Base-by-base conservation (phyloP, 768 basidiomycete genomes). In the Termitomyces sp. region DNA sequence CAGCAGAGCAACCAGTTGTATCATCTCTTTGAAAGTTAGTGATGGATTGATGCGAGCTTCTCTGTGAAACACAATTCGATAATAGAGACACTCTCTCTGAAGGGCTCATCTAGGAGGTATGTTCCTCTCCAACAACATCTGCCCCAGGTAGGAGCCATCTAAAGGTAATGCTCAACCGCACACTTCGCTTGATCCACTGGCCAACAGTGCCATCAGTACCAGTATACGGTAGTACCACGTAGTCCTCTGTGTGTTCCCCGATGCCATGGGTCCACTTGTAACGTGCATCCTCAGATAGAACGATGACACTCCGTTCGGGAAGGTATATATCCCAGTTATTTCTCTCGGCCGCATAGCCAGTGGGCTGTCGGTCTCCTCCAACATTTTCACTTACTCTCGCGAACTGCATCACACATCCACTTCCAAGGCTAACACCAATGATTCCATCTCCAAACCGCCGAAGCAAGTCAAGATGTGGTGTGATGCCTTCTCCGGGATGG, bases 231-330 rank as follows among this genome's bases (percentile, higher is more conserved):
- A 56, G 54, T 65, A 76, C 71, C 17, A 94, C 87, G 54, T 76
- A 70, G 66, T 95, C 93, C 39, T 77, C 74, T 37, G 62, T 72
- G 52, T 80, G 72, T 52, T 78, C 78, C 32, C 83, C 80, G 55
- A 98, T 98, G 5, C 90, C 95, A 70, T 98, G 95, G 9, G 83
- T 84, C 91, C 93, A 98, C 3, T 72, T 69, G 69, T 91, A 97
- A 39, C 95, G 81, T 14, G 95, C 91, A 34, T 88, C 87, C 34
- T 83, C 85, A 4, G 85, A 83, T 58, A 98, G 74, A 46, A 94
- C 83, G 56, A 95, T 75, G 21, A 96, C 72, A 57, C 87, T 89
- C 48, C 89, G 72, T 53, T 84, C 81, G 0, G 91, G 88, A 17
- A 98, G 78, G 68, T 88, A 91, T 27, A 94, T 60, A 51, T 86